Evolutionary conservation across 345 rosid species (phyloP), one percentile per base, ranked within the genome.

Genomic region (Eutrema yunnanense): DNA sequence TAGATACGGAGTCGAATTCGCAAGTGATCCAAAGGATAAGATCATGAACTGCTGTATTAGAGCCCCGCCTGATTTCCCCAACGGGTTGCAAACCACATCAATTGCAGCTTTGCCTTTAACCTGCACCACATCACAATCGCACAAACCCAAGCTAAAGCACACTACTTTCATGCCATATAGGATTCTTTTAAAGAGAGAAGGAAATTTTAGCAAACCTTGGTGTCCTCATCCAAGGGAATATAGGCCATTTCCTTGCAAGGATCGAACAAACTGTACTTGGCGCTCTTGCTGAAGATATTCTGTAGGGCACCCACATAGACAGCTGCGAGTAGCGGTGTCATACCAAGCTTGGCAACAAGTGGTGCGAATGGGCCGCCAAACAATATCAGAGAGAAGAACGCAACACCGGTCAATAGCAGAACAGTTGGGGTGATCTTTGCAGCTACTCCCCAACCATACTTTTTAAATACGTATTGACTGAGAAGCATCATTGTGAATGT

Each of bases 181-280:
- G 34, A 55, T 36, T 69, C 54, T 16, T 33, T 11, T 44, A 9
- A 26, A 22, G 34, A 60, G 42, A 36, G 8, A 42, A 19, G 14
- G 14, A 33, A 44, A 12, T 4, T 6, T 8, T 2, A 19, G 19
- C 84, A 57, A 71, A 93, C 98, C 98, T 88, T 93, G 46, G 98
- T 93, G 82, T 93, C 97, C 81, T 93, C 97, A n/a, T 93, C 98
- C 57, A 93, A 78, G 6, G 97, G 98, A 73, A 93, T 93, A 59
- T 93, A 93, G 0, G 98, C 98, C 98, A 93, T 93, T 74, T 93
- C 98, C 79, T 93, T 93, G 82, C 98, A 93, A 58, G 98, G 98
- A 74, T 94, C 98, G 19, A 94, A 94, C 81, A 94, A 82, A 61
- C 98, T 94, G 89, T 94, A 94, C 78, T 94, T 94, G 79, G 98